These are phyloP conservation scores for Stagonosporopsis chrysanthemi DNA, from an alignment of 2,329 filamentous ascomycete species.

Conservation along the genomic window DNA sequence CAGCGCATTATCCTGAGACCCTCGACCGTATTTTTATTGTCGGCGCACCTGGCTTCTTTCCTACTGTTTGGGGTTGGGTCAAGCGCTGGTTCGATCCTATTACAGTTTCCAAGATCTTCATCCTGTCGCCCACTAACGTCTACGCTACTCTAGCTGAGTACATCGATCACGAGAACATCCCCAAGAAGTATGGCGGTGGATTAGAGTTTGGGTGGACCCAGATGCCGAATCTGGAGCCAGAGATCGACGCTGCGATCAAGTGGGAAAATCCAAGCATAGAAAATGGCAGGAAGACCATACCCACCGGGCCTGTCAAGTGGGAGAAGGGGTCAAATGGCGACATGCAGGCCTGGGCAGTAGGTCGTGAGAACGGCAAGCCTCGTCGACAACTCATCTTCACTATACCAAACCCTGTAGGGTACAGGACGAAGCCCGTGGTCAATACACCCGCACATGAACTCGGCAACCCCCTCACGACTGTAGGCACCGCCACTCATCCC, in stretches of 20 bases:
- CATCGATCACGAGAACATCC: constrained; percentile 83
- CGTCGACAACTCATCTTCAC: constrained; percentile 51
- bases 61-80: constrained; percentile 92
- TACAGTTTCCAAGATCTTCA: constrained; percentile 91
- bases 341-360: constrained; percentile 56
- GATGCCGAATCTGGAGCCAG: constrained; percentile 72
- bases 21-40: constrained; percentile 87
- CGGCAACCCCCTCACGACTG: constrained; percentile 38
- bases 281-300: constrained; percentile 51
- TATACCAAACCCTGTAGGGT: constrained; percentile 43
- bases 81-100: constrained; percentile 92
- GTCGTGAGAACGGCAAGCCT: constrained; percentile 52
- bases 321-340: constrained; percentile 52
- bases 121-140: constrained; percentile 77
- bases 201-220: constrained; percentile 84
- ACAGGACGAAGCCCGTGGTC: constrained; percentile 34
- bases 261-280: constrained; percentile 50
- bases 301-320: constrained; percentile 58
- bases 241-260: constrained; percentile 51
- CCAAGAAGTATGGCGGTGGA: constrained; percentile 86
- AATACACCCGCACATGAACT: constrained; percentile 41
- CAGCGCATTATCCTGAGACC: constrained; percentile 94
- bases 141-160: constrained; percentile 78
- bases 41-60: constrained; percentile 88
- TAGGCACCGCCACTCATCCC: constrained; percentile 49